Conservation (phyloP, 176 grass and related monocot species). For the Rhynchospora tenuis region DNA sequence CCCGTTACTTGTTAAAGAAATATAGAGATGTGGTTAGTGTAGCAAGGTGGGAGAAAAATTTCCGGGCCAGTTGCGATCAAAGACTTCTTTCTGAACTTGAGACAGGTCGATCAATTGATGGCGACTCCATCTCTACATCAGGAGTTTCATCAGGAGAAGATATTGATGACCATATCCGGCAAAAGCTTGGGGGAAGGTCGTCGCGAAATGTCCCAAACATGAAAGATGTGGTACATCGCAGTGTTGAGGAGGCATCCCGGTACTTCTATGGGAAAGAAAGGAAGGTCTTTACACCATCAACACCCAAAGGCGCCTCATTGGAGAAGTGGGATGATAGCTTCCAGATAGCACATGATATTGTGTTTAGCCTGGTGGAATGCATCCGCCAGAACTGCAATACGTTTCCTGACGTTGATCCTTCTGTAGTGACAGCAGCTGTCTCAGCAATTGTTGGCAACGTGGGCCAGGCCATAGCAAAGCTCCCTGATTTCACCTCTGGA, state of each 20-base stretch:
- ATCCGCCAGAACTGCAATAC: slow-evolving; percentile 68
- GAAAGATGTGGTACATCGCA: slow-evolving; percentile 89
- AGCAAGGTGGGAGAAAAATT: slow-evolving; percentile 80
- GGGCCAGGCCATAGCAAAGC: slow-evolving; percentile 63
- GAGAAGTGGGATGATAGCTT: slow-evolving; percentile 81
- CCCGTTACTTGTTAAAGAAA: slow-evolving; percentile 81
- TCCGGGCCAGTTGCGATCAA: slow-evolving; percentile 70
- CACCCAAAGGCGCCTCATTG: slow-evolving; percentile 37
- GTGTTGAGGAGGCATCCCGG: slow-evolving; percentile 50
- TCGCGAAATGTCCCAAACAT: slow-evolving; percentile 65
- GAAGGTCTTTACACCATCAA: slow-evolving; percentile 31
- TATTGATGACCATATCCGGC: slow-evolving; percentile 73
- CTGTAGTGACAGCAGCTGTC: slow-evolving; percentile 67
- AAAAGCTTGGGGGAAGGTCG: slow-evolving; percentile 66
- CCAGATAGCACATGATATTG: slow-evolving; percentile 87
- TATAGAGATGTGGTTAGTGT: slow-evolving; percentile 74
- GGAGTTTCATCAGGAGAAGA: slow-evolving; percentile 57
- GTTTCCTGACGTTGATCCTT: slow-evolving; percentile 68
- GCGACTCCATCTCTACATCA: slow-evolving; percentile 57
- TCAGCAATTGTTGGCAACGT: slow-evolving; percentile 81
- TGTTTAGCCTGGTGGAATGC: slow-evolving; percentile 58
- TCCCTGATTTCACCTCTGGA: slow-evolving; percentile 67
- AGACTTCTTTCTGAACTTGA: slow-evolving; percentile 89
- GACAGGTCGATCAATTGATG: slow-evolving; percentile 65
- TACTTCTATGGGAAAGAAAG: slow-evolving; percentile 79